A percentile compares a stretch with the other conserved stretches of the same genome.
Conservation (phyloP, 129 eudicot genomes). For the Flaveria robusta region DNA sequence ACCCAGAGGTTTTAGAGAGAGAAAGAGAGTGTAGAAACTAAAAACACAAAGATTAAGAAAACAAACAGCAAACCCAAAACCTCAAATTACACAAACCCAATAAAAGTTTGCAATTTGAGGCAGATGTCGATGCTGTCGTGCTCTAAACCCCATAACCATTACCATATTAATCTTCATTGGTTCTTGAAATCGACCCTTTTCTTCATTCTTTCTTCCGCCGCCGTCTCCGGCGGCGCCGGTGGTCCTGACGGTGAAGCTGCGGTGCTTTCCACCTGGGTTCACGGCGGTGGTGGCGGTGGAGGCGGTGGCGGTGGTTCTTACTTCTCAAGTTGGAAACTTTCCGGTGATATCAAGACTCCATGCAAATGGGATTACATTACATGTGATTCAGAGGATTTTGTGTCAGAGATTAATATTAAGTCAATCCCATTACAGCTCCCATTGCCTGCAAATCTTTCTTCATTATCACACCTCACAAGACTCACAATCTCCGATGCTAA, state of each 20-base stretch:
- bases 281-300: constrained; percentile 1
- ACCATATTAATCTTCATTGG: constrained; percentile 23
- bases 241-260: constrained; percentile 42
- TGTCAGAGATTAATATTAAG: constrained; percentile 49
- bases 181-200: constrained; percentile 28
- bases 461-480: constrained; percentile 36
- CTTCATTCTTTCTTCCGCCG: constrained; percentile 22
- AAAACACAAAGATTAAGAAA: constrained; percentile 41
- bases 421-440: constrained; percentile 53
- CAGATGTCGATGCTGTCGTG: constrained; percentile 52
- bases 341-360: constrained; percentile 40
- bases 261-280: constrained; percentile 44
- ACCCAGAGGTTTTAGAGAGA: constrained; percentile 29
- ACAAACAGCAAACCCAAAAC: constrained; percentile 46
- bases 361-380: constrained; percentile 66
- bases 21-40: constrained; percentile 3
- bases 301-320: constrained; percentile 12
- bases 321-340: constrained; percentile 45
- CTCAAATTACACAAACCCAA: constrained; percentile 66
- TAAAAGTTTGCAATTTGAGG: constrained; percentile 81
- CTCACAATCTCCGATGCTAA: constrained; percentile 57
- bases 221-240: constrained; percentile 23
- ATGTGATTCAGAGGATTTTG: constrained; percentile 43
- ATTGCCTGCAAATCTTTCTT: constrained; percentile 53
- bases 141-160: constrained; percentile 44